Percentiles rank a stretch among this genome's conserved stretches.
Evolutionary conservation across 1,284 basidiomycete genomes (phyloP).

Genomic region (Coniophora puteana): DNA sequence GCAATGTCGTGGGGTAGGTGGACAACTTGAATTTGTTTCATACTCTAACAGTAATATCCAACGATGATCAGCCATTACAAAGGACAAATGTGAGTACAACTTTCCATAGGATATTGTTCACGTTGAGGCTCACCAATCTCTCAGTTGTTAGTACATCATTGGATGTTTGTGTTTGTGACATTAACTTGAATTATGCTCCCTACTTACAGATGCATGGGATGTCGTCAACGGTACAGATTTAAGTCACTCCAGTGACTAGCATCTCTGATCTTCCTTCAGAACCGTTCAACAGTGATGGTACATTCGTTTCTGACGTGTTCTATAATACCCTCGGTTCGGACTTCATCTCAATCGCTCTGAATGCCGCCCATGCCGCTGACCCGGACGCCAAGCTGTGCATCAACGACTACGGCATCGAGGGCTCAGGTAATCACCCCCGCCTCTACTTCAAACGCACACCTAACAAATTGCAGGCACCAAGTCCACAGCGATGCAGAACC

Average conservation of each 20-base stretch:
- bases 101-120: neutral
- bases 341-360: conserved; percentile 35
- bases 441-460: neutral
- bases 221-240: conserved; percentile 32
- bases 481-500: conserved; percentile 46
- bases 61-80: conserved; percentile 34
- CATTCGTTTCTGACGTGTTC: conserved; percentile 39
- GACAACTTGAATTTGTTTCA: neutral
- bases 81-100: conserved; percentile 41
- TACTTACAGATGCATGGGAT: conserved; percentile 28
- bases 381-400: conserved; percentile 31
- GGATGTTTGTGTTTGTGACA: neutral
- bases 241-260: conserved; percentile 1
- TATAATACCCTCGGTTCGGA: conserved; percentile 32
- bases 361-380: conserved; percentile 34
- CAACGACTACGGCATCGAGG: conserved; percentile 58
- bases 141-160: neutral
- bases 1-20: conserved; percentile 35
- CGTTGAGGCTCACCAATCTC: neutral
- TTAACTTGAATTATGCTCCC: neutral
- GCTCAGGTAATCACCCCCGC: conserved; percentile 1
- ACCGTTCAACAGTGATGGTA: conserved; percentile 58
- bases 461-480: conserved; percentile 37
- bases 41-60: neutral
- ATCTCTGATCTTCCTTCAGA: conserved; percentile 21